Conservation (phyloP, 2,329 filamentous ascomycete species). For the Zalaria sp. region DNA sequence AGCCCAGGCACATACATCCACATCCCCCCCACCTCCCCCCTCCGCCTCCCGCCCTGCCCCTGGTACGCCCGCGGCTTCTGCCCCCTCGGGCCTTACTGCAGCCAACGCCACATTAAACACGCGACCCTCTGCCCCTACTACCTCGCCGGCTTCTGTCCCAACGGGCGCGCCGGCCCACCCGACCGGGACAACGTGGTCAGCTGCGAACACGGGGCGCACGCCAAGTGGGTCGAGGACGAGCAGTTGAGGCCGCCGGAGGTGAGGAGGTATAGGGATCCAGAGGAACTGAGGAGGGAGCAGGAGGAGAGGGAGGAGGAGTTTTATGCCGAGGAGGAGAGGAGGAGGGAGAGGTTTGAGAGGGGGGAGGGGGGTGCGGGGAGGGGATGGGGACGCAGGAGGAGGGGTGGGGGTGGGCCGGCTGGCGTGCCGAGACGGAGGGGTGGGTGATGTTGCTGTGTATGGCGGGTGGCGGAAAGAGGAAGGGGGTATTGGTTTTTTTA, state of each 20-base stretch:
- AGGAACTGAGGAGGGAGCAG: conserved; percentile 51
- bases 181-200: conserved; percentile 24
- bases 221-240: conserved; percentile 57
- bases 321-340: conserved; percentile 38
- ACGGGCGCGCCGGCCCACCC: conserved; percentile 37
- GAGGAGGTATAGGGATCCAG: conserved; percentile 55
- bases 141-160: conserved; percentile 86
- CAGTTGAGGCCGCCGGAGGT: conserved; percentile 48
- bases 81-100: conserved; percentile 72
- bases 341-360: conserved; percentile 28
- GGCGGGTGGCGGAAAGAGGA: too few species aligned
- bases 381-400: conserved; percentile 29
- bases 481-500: too few species aligned
- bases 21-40: conserved; percentile 51
- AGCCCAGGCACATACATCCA: conserved; percentile 17
- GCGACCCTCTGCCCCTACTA: conserved; percentile 66
- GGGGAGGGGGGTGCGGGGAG: conserved; percentile 23
- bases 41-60: conserved; percentile 56
- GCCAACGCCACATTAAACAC: conserved; percentile 76
- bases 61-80: conserved; percentile 87
- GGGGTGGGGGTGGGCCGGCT: conserved; percentile 19
- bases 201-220: conserved; percentile 72
- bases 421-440: too few species aligned
- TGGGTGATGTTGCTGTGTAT: too few species aligned
- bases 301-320: conserved; percentile 41